phyloP scores from a whole-genome alignment of 768 basidiomycete genomes.

The Kwoniella pini region DNA sequence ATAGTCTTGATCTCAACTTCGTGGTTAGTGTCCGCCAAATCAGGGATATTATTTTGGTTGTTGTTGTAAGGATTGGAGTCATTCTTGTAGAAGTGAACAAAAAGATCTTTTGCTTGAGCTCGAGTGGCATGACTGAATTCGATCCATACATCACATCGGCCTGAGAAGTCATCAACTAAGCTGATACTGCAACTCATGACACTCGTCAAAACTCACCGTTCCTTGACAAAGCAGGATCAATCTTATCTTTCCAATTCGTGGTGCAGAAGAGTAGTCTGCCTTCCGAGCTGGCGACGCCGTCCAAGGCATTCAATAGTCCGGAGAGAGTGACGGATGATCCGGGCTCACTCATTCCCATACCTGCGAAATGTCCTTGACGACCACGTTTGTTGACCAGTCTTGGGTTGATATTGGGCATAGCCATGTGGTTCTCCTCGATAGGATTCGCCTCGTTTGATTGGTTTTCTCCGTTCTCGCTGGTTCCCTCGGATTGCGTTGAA shows the following conservation, averaged over 20 bases:
- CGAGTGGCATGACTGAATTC: constrained; percentile 82
- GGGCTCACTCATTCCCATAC: background rate
- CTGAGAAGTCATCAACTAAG: too few relatives aligned
- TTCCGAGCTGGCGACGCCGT: constrained; percentile 14
- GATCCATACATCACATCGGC: constrained; percentile 78
- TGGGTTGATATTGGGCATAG: background rate
- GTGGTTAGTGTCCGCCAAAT: too few relatives aligned
- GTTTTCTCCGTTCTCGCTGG: background rate
- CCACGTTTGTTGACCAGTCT: background rate
- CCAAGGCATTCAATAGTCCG: constrained; percentile 16
- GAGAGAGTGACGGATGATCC: constrained; percentile 5
- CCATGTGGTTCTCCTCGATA: background rate
- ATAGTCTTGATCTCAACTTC: too few relatives aligned
- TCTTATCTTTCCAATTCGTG: constrained; percentile 5
- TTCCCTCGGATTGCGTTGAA: background rate
- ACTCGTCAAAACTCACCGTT: background rate
- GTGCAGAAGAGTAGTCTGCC: constrained; percentile 16
- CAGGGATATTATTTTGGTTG: background rate
- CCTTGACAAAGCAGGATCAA: constrained; percentile 11
- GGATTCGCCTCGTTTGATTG: background rate
- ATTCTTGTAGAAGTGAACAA: constrained; percentile 26
- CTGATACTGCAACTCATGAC: too few relatives aligned
- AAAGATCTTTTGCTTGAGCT: constrained; percentile 56
- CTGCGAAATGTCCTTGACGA: background rate
- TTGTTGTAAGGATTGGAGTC: background rate